A percentile compares a stretch with the other conserved stretches of the same genome.
These are phyloP conservation scores for Pseudogymnoascus pannorum DNA, from an alignment of 2,329 filamentous ascomycete species.

Conservation along the genomic window DNA sequence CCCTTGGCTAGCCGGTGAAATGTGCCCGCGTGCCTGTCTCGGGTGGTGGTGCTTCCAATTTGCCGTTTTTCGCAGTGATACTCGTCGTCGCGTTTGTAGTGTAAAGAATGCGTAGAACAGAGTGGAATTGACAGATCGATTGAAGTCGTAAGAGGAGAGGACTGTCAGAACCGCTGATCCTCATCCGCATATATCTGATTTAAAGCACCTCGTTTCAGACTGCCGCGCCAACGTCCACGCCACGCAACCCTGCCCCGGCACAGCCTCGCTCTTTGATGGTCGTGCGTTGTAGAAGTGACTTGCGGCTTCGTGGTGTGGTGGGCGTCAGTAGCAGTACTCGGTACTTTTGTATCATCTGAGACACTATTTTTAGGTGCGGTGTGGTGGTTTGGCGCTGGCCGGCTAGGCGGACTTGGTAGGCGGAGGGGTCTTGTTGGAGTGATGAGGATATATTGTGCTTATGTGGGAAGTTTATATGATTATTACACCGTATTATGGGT, in stretches of 20 bases:
- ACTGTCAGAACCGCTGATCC: neutral
- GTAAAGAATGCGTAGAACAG: neutral
- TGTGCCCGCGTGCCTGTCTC: neutral
- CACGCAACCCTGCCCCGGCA: neutral
- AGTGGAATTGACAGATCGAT: neutral
- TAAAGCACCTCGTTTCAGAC: neutral
- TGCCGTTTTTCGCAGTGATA: too few relatives aligned
- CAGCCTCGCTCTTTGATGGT: neutral
- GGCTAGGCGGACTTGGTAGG: neutral
- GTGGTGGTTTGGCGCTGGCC: neutral
- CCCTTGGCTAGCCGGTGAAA: neutral
- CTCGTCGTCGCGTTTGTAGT: neutral
- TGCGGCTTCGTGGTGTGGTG: neutral
- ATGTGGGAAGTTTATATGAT: neutral
- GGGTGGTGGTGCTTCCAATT: too few relatives aligned
- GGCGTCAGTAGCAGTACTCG: neutral
- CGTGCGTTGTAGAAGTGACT: neutral
- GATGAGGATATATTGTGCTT: neutral
- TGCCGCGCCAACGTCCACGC: neutral
- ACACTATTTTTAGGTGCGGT: neutral
- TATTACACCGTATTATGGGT: neutral
- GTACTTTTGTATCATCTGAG: neutral
- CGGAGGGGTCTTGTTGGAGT: neutral
- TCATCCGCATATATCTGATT: neutral
- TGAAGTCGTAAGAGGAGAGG: neutral